A percentile compares a stretch with the other conserved stretches of the same genome.
Conservation (phyloP, 768 basidiomycete species). For the Dendrothele bispora region DNA sequence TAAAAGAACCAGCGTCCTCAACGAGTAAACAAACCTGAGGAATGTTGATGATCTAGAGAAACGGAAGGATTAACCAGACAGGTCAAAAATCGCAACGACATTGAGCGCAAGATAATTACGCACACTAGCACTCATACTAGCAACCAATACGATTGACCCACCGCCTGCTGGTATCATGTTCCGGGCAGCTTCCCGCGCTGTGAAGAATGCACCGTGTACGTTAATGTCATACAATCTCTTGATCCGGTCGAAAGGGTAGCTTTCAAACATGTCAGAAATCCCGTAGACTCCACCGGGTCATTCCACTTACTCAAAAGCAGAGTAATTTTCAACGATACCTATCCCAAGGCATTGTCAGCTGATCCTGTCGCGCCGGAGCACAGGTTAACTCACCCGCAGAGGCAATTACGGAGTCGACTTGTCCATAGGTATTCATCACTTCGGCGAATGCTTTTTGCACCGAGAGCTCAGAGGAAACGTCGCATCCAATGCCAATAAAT, state of each 20-base stretch:
- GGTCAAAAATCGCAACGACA: slow-evolving; percentile 10
- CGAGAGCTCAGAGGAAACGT: slow-evolving; percentile 80
- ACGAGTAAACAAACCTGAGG: slow-evolving; percentile 59
- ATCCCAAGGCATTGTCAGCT: slow-evolving; percentile 9
- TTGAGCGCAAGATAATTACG: slow-evolving; percentile 23
- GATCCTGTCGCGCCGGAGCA: slow-evolving; percentile 2
- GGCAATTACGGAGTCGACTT: slow-evolving; percentile 82
- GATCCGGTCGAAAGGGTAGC: slow-evolving; percentile 85
- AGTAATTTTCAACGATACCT: slow-evolving; percentile 88
- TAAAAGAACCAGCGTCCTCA: slow-evolving; percentile 61
- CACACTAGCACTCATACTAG: slow-evolving; percentile 90
- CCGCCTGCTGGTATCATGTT: slow-evolving; percentile 82
- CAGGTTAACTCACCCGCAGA: slow-evolving; percentile 68
- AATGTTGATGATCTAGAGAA: slow-evolving; percentile 74
- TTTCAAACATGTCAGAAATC: slow-evolving; percentile 29
- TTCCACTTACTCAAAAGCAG: slow-evolving; percentile 79
- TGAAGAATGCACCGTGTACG: slow-evolving; percentile 92
- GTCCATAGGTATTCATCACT: slow-evolving; percentile 64
- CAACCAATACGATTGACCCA: slow-evolving; percentile 83
- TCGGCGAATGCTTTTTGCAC: slow-evolving; percentile 73
- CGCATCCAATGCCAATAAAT: slow-evolving; percentile 78
- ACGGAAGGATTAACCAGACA: slow-evolving; percentile 7
- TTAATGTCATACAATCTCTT: slow-evolving; percentile 89
- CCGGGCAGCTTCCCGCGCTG: slow-evolving; percentile 93
- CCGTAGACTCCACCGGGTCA: no score